Conservation (phyloP, 164 flowering plant genomes). For the Aristolochia fimbriata region DNA sequence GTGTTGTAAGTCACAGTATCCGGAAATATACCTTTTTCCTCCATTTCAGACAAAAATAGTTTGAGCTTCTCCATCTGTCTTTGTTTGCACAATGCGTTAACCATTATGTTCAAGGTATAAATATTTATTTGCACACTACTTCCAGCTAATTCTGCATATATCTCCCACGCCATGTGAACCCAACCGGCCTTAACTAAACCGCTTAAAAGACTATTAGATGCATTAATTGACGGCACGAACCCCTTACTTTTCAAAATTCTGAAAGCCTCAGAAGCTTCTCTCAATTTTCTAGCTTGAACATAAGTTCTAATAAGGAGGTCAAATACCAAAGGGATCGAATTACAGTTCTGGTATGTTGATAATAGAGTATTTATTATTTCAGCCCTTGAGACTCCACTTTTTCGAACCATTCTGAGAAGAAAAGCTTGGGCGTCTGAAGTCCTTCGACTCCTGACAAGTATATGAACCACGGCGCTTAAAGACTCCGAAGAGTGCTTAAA, state of each 20-base stretch:
- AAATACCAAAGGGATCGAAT: slow-evolving; percentile 40
- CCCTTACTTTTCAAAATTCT: slow-evolving; percentile 36
- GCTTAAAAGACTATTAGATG: slow-evolving; percentile 75
- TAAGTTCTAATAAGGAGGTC: slow-evolving; percentile 81
- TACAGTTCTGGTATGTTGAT: slow-evolving; percentile 24
- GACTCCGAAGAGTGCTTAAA: slow-evolving; percentile 48
- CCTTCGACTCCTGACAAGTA: slow-evolving; percentile 44
- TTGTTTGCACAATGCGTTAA: slow-evolving; percentile 74
- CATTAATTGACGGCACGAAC: slow-evolving; percentile 47
- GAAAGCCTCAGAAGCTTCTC: slow-evolving; percentile 66
- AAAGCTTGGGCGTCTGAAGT: slow-evolving; percentile 67
- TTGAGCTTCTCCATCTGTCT: slow-evolving; percentile 32
- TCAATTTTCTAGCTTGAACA: slow-evolving; percentile 74
- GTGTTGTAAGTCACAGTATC: slow-evolving; percentile 76
- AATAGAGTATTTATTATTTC: slow-evolving; percentile 56
- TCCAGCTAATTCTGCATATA: slow-evolving; percentile 37
- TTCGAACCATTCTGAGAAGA: slow-evolving; percentile 68
- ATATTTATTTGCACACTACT: slow-evolving; percentile 48
- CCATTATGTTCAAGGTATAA: slow-evolving; percentile 79
- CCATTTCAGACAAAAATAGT: slow-evolving; percentile 47
- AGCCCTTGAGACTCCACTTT: slow-evolving; percentile 50
- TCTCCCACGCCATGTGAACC: slow-evolving; percentile 72
- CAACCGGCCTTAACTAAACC: slow-evolving; percentile 76
- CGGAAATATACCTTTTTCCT: slow-evolving; percentile 47
- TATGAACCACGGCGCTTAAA: slow-evolving; percentile 54